Base-by-base conservation (phyloP, 495 filamentous ascomycete species). In the Lasiosphaeriaceae sp. region DNA sequence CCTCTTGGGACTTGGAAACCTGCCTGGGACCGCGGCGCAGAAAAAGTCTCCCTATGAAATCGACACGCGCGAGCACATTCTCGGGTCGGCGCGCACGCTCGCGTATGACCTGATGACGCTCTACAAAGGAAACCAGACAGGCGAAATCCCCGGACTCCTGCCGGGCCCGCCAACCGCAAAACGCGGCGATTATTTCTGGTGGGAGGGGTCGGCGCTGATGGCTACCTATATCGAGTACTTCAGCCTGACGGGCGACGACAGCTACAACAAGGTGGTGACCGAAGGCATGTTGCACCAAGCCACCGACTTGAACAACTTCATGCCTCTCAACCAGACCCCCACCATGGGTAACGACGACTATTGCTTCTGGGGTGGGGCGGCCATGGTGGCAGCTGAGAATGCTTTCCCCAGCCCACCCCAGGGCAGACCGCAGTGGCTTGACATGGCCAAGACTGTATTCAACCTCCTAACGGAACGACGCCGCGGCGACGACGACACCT, bases 261-360 rank as follows among this genome's bases (percentile, higher is more conserved):
- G 80, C 20, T 89, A 88, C 72, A 88, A 87, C 67, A 68, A 78
- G 22, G 66, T 83, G 7, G 65, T 84, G 20, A 77, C 72, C 14
- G 68, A 84, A 11, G 86, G 81, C 24, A 72, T 90, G 77, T 73
- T 88, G 44, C 80, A 69, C 67, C 87, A 90, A 58, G 77, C 78
- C 54, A 86, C 84, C 7, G 73, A 73, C 47, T 70, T 82, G 46
- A 76, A 85, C 55, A 61, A 69, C 46, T 90, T 82, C 66, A 83
- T 86, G 71, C 83, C 85, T 35, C 73, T 74, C 2, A 92, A 92
- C 66, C 86, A 89, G 58, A 89, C 84, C 22, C 82, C 83, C 54
- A 85, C 86, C 0, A 78, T 88, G 46, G 89, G 89, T 24, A 92
- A 92, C 64, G 89, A 92, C 62, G 89, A 92, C 57, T 88, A 92